A percentile compares a stretch with the other conserved stretches of the same genome.
Evolutionary conservation across 73 alveolate genomes (phyloP).

Genomic region (Tetrahymena thermophila): DNA sequence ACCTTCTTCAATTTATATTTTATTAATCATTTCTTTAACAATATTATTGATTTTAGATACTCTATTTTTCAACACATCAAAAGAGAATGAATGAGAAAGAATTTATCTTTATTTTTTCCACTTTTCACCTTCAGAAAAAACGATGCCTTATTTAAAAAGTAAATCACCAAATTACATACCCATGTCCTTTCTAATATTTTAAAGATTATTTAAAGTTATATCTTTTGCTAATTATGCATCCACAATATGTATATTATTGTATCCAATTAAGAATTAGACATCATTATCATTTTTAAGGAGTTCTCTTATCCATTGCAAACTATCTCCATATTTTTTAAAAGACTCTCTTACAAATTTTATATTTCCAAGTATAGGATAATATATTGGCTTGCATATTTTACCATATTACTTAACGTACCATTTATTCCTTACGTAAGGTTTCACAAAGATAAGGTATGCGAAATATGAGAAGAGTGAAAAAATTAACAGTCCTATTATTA

Average conservation of each 20-base stretch:
- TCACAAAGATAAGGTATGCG: background rate
- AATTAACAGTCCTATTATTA: background rate
- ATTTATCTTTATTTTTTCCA: conserved; percentile 22
- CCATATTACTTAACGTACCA: background rate
- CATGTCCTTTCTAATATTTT: background rate
- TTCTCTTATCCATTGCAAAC: background rate
- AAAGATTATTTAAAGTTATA: background rate
- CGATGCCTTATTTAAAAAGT: background rate
- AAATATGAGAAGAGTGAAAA: background rate
- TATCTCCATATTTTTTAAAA: background rate
- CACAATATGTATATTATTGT: background rate
- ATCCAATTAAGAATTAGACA: background rate
- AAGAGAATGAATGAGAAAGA: conserved; percentile 9
- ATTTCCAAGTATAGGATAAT: background rate
- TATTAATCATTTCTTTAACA: conserved; percentile 1
- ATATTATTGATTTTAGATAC: conserved; percentile 21
- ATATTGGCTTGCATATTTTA: background rate
- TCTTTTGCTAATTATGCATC: background rate
- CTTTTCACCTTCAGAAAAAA: conserved; percentile 12
- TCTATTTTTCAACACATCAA: conserved; percentile 9
- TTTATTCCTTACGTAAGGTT: background rate
- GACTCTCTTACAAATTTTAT: background rate
- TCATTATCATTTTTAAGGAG: background rate
- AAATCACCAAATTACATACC: background rate
- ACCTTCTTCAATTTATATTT: background rate